Evolutionary conservation across 192 early-diverging fungal species (phyloP).

Genomic region (Coemansia sp.): DNA sequence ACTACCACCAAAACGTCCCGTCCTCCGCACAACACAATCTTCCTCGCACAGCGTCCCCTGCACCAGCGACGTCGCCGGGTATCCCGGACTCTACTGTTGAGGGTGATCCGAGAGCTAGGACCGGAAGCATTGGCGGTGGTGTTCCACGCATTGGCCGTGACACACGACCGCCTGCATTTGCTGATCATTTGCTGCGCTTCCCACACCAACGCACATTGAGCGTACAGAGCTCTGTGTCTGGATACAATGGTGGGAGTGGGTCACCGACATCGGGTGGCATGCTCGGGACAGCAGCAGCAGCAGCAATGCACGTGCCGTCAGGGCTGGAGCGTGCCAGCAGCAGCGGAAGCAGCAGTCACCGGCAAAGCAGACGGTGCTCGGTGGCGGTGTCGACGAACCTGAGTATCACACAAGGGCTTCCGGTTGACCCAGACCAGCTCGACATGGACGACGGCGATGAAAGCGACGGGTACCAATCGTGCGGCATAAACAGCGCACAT

Average conservation of each 20-base stretch:
- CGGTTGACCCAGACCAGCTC: conserved; percentile 25
- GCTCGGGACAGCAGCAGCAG: too few species aligned
- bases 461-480: conserved; percentile 8
- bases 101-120: not conserved
- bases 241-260: not conserved
- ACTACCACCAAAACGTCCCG: not conserved
- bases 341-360: not conserved
- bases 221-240: conserved; percentile 7
- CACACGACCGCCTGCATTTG: not conserved
- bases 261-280: not conserved
- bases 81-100: not conserved
- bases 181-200: not conserved
- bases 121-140: conserved; percentile 5
- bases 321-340: conserved; percentile 1
- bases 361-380: conserved; percentile 27
- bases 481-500: not conserved
- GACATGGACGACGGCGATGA: conserved; percentile 31
- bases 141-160: not conserved
- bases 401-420: conserved; percentile 26
- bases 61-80: not conserved
- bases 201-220: conserved; percentile 20
- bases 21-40: too few species aligned
- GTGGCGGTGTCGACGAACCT: conserved; percentile 22
- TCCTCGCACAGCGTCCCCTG: not conserved
- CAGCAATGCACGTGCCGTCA: not conserved